Conservation (phyloP, 1,284 basidiomycete genomes). For the Limonomyces culmigenus region DNA sequence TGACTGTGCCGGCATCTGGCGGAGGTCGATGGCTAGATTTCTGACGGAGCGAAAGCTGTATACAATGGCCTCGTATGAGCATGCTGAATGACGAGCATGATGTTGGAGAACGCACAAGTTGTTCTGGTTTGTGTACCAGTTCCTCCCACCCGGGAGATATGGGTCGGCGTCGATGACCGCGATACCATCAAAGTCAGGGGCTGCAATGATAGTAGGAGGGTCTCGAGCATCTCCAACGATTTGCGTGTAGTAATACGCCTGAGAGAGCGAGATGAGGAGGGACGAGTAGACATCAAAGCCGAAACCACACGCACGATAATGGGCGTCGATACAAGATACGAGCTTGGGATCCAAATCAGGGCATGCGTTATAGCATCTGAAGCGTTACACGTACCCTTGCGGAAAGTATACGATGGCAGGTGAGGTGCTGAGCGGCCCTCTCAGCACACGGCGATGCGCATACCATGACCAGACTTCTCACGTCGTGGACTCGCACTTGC, state of each 20-base stretch:
- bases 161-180: slow-evolving; percentile 36
- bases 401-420: slow-evolving; percentile 44
- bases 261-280: too few relatives aligned
- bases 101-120: slow-evolving; percentile 26
- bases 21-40: slow-evolving; percentile 41
- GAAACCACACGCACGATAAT: too few relatives aligned
- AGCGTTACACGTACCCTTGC: slow-evolving; percentile 6
- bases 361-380: background rate
- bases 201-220: slow-evolving; percentile 45
- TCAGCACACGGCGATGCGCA: background rate
- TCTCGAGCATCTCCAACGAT: slow-evolving; percentile 43
- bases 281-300: too few relatives aligned
- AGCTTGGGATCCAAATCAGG: slow-evolving; percentile 14
- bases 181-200: slow-evolving; percentile 37
- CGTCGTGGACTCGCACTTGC: slow-evolving; percentile 32
- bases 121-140: slow-evolving; percentile 44
- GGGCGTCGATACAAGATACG: slow-evolving; percentile 45
- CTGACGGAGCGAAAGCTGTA: slow-evolving; percentile 33
- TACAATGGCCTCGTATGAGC: background rate
- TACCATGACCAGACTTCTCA: slow-evolving; percentile 13
- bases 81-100: background rate
- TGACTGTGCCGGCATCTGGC: slow-evolving; percentile 24
- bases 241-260: slow-evolving; percentile 54
- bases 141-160: slow-evolving; percentile 24
- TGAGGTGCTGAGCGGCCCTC: slow-evolving; percentile 13